Conservation (phyloP, 495 filamentous ascomycete species). For the Penicillium antarcticum region DNA sequence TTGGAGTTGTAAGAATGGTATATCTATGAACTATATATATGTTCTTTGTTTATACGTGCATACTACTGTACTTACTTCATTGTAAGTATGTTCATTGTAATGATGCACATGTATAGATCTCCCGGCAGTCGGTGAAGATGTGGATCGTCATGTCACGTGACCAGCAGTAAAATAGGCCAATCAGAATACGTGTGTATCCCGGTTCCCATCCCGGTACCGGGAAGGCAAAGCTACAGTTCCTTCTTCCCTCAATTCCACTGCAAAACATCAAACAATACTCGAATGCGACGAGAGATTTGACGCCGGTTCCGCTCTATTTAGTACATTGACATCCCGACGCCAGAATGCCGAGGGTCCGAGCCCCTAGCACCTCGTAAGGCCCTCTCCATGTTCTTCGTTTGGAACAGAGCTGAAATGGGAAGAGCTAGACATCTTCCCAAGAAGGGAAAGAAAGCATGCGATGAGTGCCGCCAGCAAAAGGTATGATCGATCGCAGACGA, state of each 20-base stretch:
- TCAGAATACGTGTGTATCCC: not conserved
- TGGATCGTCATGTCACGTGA: too few species aligned
- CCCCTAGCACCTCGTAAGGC: constrained; percentile 17
- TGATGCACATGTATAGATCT: too few species aligned
- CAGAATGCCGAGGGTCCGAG: not conserved
- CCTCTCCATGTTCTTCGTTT: not conserved
- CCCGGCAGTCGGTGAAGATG: not conserved
- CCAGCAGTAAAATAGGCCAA: not conserved
- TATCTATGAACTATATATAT: too few species aligned
- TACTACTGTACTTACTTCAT: too few species aligned
- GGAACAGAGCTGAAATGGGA: constrained; percentile 5
- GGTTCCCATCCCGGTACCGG: constrained; percentile 7
- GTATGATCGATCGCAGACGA: constrained; percentile 4
- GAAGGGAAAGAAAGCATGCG: constrained; percentile 43
- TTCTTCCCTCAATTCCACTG: not conserved
- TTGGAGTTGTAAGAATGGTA: too few species aligned
- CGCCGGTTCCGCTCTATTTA: not conserved
- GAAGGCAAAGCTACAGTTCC: not conserved
- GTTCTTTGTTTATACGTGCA: too few species aligned
- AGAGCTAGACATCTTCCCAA: constrained; percentile 27
- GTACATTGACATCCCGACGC: not conserved
- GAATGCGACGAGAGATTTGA: not conserved
- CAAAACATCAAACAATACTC: not conserved
- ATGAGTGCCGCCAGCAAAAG: constrained; percentile 46
- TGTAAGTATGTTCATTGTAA: too few species aligned